Evolutionary conservation across 768 basidiomycete species (phyloP).

Genomic region (Auriscalpium vulgare): DNA sequence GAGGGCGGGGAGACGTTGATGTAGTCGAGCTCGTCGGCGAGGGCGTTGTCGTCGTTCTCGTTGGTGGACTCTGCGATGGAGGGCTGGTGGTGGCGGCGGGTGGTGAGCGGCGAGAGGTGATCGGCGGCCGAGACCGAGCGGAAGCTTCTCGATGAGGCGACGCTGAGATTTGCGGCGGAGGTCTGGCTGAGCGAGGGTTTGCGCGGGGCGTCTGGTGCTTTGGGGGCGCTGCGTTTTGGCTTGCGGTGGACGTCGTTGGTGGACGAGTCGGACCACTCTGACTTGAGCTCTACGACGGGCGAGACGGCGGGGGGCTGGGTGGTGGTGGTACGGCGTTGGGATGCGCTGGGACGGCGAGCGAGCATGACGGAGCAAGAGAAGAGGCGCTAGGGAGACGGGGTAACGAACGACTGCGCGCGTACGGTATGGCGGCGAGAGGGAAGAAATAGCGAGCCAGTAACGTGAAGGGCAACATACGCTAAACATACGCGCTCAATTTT

Average conservation of each 20-base stretch:
- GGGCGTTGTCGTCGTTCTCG: conserved; percentile 29
- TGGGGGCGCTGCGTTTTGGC: not conserved
- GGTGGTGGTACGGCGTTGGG: not conserved
- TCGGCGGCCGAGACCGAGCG: not conserved
- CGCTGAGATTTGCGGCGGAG: not conserved
- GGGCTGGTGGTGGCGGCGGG: not conserved
- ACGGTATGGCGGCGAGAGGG: not conserved
- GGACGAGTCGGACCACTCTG: not conserved
- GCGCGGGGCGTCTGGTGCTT: not conserved
- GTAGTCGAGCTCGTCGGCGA: conserved; percentile 71
- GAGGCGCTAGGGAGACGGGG: not conserved
- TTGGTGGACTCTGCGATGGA: not conserved
- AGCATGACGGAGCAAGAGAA: not conserved
- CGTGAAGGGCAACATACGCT: not conserved
- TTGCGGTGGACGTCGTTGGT: not conserved
- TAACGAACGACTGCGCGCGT: not conserved
- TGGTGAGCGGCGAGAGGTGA: not conserved
- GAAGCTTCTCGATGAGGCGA: not conserved
- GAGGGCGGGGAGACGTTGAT: conserved; percentile 40
- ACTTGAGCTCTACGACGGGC: not conserved
- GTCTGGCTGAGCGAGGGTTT: not conserved
- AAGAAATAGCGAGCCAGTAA: not conserved
- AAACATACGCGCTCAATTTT: not conserved
- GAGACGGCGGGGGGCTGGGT: not conserved
- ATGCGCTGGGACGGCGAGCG: not conserved